Conservation (phyloP, 2,329 filamentous ascomycete species). For the Westerdykella aurantiaca region DNA sequence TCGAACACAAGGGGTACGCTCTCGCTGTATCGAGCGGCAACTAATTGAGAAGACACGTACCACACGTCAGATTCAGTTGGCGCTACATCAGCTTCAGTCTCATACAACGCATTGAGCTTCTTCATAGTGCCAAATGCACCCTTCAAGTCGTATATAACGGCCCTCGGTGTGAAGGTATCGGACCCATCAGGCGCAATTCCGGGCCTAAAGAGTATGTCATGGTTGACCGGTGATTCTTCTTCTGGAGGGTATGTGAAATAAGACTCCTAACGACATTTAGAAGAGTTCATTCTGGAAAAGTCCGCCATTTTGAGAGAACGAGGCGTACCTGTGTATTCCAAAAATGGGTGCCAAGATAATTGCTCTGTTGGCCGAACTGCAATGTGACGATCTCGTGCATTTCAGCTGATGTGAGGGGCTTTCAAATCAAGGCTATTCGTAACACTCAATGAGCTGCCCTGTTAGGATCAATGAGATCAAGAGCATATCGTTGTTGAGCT, state of each 20-base stretch:
- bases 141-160: constrained; percentile 91
- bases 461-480: too few species aligned
- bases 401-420: background rate
- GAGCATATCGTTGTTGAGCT: too few species aligned
- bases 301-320: background rate
- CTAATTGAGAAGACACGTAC: constrained; percentile 3
- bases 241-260: constrained; percentile 85
- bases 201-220: constrained; percentile 82
- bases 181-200: constrained; percentile 76
- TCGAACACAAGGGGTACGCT: background rate
- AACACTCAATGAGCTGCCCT: too few species aligned
- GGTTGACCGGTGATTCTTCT: constrained; percentile 61
- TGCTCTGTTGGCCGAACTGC: constrained; percentile 87
- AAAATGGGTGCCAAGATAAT: constrained; percentile 92
- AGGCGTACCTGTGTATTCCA: constrained; percentile 83
- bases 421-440: background rate
- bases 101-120: constrained; percentile 85
- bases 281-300: background rate
- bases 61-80: constrained; percentile 25
- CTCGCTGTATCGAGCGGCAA: background rate
- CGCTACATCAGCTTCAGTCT: constrained; percentile 45
- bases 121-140: constrained; percentile 83
- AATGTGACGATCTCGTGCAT: constrained; percentile 97
- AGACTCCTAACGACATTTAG: constrained; percentile 61
- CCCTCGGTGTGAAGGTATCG: constrained; percentile 88